These are phyloP conservation scores for Parsonsia alboflavescens DNA, from an alignment of 257 asterid species.

Conservation along the genomic window DNA sequence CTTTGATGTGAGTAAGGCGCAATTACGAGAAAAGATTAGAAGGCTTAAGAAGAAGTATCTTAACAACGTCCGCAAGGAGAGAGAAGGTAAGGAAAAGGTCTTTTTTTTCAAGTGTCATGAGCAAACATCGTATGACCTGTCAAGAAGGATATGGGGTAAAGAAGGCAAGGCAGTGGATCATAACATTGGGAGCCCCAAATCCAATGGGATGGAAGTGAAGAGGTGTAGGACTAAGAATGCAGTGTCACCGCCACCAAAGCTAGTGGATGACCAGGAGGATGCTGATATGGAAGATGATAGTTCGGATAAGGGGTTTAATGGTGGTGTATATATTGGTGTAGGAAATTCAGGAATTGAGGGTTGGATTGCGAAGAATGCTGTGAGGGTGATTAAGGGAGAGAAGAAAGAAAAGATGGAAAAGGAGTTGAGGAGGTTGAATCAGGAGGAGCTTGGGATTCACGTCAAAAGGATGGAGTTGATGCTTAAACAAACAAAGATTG, in stretches of 20 bases:
- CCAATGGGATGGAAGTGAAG: slow-evolving; percentile 22
- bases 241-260: not conserved
- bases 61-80: slow-evolving; percentile 37
- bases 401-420: slow-evolving; percentile 28
- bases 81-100: slow-evolving; percentile 36
- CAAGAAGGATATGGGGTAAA: slow-evolving; percentile 47
- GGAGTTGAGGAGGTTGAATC: slow-evolving; percentile 32
- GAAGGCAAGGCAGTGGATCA: slow-evolving; percentile 18
- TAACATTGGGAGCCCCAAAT: slow-evolving; percentile 25
- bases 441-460: slow-evolving; percentile 27
- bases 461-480: slow-evolving; percentile 30
- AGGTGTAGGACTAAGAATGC: slow-evolving; percentile 3
- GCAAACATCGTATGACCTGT: slow-evolving; percentile 38
- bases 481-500: slow-evolving; percentile 28
- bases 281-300: slow-evolving; percentile 17
- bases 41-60: slow-evolving; percentile 46
- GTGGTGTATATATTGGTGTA: not conserved
- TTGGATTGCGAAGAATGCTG: slow-evolving; percentile 32
- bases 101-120: slow-evolving; percentile 42
- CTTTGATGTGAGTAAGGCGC: slow-evolving; percentile 33
- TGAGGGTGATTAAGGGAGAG: slow-evolving; percentile 25
- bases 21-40: slow-evolving; percentile 52
- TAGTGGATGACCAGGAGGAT: slow-evolving; percentile 12
- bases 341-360: slow-evolving; percentile 23
- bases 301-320: slow-evolving; percentile 8